phyloP scores from a whole-genome alignment of 1,284 basidiomycete genomes.

The Thecaphora thlaspeos region DNA sequence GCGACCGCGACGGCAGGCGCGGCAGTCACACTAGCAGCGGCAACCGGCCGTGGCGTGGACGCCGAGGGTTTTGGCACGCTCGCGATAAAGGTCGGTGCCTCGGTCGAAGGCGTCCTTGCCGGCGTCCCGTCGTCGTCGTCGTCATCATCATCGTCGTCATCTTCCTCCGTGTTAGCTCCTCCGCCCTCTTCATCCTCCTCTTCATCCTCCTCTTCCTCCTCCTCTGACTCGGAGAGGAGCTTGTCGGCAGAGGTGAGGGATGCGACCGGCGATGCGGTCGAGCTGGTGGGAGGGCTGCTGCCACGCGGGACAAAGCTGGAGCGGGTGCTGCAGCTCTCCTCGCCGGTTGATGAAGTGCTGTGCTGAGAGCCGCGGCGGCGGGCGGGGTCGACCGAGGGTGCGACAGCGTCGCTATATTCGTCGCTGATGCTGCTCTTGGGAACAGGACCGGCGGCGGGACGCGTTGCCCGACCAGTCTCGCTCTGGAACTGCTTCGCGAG shows the following conservation, averaged over 20 bases:
- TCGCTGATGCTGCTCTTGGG: no score
- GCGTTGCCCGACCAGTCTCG: slow-evolving; percentile 14
- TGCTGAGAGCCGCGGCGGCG: slow-evolving; percentile 9
- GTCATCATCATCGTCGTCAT: slow-evolving; percentile 2
- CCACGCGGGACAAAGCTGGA: slow-evolving; percentile 27
- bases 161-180: slow-evolving; percentile 4
- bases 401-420: no score
- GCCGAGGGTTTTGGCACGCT: not conserved
- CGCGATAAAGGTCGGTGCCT: not conserved
- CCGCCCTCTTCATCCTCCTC: not conserved
- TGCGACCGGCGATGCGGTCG: slow-evolving; percentile 16
- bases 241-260: slow-evolving; percentile 1
- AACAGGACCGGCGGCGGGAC: slow-evolving; percentile 2
- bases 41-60: no score
- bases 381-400: not conserved
- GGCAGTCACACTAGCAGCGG: no score
- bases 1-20: not conserved
- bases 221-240: not conserved
- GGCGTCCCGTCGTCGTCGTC: slow-evolving; percentile 3
- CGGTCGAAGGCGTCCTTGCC: not conserved
- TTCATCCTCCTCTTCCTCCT: slow-evolving; percentile 4
- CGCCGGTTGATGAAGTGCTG: slow-evolving; percentile 30
- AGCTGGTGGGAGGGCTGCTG: slow-evolving; percentile 18
- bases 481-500: slow-evolving; percentile 11
- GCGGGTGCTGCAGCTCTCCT: slow-evolving; percentile 28